Evolutionary conservation across 768 basidiomycete genomes (phyloP).

Genomic region (Pholiota microspora): DNA sequence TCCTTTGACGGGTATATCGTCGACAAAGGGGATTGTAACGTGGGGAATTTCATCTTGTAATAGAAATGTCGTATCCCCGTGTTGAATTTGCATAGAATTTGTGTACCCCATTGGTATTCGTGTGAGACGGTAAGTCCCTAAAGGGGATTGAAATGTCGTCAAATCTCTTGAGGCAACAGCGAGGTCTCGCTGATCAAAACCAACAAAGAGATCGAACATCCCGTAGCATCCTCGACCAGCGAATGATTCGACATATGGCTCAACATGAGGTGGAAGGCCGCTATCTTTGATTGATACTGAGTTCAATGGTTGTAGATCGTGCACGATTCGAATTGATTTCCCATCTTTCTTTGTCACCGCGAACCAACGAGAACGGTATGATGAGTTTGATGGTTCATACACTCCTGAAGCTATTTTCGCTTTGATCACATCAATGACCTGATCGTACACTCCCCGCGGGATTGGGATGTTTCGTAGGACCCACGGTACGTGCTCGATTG

Average conservation of each 20-base stretch:
- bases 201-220: slow-evolving; percentile 29
- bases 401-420: slow-evolving; percentile 23
- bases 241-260: neutral
- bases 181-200: slow-evolving; percentile 29
- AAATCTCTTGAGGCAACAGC: slow-evolving; percentile 26
- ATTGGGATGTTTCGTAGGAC: slow-evolving; percentile 28
- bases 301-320: slow-evolving; percentile 20
- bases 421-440: slow-evolving; percentile 24
- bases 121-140: slow-evolving; percentile 23
- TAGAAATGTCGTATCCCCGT: slow-evolving; percentile 5
- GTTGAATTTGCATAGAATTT: slow-evolving; percentile 25
- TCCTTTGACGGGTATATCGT: neutral
- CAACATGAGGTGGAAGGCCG: neutral
- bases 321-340: slow-evolving; percentile 11
- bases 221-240: slow-evolving; percentile 6
- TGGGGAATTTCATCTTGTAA: slow-evolving; percentile 7
- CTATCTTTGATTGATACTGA: slow-evolving; percentile 4
- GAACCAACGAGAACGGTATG: slow-evolving; percentile 26
- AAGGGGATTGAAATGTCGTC: slow-evolving; percentile 25
- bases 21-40: neutral
- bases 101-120: slow-evolving; percentile 35
- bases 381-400: slow-evolving; percentile 21
- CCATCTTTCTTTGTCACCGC: slow-evolving; percentile 26
- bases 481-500: slow-evolving; percentile 32
- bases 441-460: slow-evolving; percentile 24